Conservation (phyloP, 1,284 basidiomycete species). For the Mycena sp. region DNA sequence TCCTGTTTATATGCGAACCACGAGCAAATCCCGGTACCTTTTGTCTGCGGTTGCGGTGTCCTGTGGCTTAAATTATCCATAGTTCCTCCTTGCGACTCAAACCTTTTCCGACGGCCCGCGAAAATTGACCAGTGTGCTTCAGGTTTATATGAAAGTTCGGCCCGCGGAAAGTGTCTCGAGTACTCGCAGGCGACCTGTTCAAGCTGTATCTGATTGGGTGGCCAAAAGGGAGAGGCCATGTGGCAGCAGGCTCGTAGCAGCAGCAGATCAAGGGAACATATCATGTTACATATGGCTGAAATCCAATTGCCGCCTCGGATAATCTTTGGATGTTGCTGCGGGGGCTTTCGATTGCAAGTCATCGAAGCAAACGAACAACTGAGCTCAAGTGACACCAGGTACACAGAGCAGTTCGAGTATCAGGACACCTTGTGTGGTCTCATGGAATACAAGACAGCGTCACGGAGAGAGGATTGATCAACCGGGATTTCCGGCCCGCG, state of each 20-base stretch:
- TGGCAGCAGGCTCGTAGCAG: background rate
- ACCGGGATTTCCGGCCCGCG: no score
- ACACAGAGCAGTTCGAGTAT: no score
- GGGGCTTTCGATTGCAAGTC: no score
- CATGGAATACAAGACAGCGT: no score
- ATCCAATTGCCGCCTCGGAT: no score
- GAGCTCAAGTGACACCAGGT: no score
- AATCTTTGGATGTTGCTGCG: no score
- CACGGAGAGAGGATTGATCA: no score
- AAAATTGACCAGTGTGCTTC: background rate
- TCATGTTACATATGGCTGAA: background rate
- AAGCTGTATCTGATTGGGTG: background rate
- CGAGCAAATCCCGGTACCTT: background rate
- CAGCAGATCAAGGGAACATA: no score
- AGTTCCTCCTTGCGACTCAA: slow-evolving; percentile 2
- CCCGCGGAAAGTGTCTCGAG: background rate
- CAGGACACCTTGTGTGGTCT: no score
- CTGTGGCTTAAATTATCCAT: slow-evolving; percentile 12
- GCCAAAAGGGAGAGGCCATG: background rate
- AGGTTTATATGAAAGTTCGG: background rate
- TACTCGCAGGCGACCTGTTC: background rate
- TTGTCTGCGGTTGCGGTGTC: background rate
- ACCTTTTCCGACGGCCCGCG: background rate
- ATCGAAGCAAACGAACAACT: no score
- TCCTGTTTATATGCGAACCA: background rate